phyloP scores from a whole-genome alignment of 176 grass and related monocot genomes.

The Paspalum notatum region DNA sequence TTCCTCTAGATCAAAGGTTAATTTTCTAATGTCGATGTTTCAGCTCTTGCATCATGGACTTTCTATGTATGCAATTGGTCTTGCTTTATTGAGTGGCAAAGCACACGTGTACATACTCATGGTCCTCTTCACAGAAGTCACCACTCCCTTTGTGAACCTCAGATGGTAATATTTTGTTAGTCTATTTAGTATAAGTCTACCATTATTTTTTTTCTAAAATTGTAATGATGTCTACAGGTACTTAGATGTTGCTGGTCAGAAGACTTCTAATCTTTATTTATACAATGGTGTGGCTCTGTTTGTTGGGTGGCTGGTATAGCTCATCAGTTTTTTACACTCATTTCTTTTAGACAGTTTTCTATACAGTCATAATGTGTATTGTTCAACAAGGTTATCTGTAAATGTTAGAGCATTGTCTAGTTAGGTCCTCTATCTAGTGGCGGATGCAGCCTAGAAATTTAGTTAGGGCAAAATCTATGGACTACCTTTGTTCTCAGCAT shows the following conservation, averaged over 20 bases:
- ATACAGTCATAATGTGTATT: not conserved
- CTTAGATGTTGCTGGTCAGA: conserved; percentile 73
- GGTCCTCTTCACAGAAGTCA: conserved; percentile 86
- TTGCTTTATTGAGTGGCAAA: conserved; percentile 74
- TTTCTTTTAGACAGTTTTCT: not conserved
- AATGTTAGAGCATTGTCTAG: conserved; percentile 11
- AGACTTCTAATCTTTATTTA: conserved; percentile 59
- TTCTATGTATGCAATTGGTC: conserved; percentile 75
- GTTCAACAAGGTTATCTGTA: not conserved
- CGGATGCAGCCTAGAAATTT: too few relatives aligned
- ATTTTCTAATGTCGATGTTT: conserved; percentile 13
- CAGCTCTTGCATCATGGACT: conserved; percentile 91
- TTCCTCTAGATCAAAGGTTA: not conserved
- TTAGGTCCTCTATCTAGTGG: not conserved
- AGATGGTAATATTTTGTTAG: conserved; percentile 68
- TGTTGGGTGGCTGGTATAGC: conserved; percentile 79
- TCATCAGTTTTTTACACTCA: not conserved
- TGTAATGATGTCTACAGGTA: conserved; percentile 53
- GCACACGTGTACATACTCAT: conserved; percentile 88
- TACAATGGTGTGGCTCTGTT: conserved; percentile 82
- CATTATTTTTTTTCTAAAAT: conserved; percentile 9
- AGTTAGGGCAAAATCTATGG: too few relatives aligned
- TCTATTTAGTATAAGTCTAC: not conserved
- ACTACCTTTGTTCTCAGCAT: too few relatives aligned
- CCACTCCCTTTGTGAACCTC: conserved; percentile 90